These are phyloP conservation scores for Begonia masoniana DNA, from an alignment of 306 rosid species.

Conservation along the genomic window DNA sequence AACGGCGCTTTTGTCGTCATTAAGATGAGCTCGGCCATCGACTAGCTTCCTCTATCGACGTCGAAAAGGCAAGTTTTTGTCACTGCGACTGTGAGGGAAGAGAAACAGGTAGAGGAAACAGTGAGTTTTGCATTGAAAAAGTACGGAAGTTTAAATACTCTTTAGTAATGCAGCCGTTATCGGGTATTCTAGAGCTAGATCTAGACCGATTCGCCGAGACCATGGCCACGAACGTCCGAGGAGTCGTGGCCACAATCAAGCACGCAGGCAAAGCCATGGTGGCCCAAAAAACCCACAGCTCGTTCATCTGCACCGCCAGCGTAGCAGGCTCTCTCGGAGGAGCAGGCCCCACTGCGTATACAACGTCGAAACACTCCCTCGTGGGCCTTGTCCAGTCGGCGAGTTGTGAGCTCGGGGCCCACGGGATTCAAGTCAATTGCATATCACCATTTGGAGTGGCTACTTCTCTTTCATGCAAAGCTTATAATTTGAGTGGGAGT, in stretches of 20 bases:
- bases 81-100: constrained; percentile 84
- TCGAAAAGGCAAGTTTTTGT: constrained; percentile 32
- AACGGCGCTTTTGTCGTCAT: constrained; percentile 62
- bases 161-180: constrained; percentile 62
- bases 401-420: constrained; percentile 60
- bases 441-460: constrained; percentile 82
- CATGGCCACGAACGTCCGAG: constrained; percentile 57
- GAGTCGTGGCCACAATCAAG: constrained; percentile 54
- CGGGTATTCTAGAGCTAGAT: constrained; percentile 55
- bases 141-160: constrained; percentile 43
- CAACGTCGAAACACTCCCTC: constrained; percentile 59
- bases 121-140: constrained; percentile 38
- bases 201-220: constrained; percentile 40
- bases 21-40: constrained; percentile 54
- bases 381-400: constrained; percentile 53
- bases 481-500: constrained; percentile 28
- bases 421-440: constrained; percentile 72
- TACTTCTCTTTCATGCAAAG: constrained; percentile 53
- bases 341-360: constrained; percentile 48
- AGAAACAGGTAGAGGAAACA: constrained; percentile 49
- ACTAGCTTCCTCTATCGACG: constrained; percentile 36
- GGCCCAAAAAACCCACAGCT: constrained; percentile 26
- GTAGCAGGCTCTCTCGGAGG: constrained; percentile 59
- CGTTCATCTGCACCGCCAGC: constrained; percentile 75
- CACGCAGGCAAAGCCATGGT: constrained; percentile 74